Evolutionary conservation across 129 eudicot species (phyloP).

Genomic region (Artemisia annua): DNA sequence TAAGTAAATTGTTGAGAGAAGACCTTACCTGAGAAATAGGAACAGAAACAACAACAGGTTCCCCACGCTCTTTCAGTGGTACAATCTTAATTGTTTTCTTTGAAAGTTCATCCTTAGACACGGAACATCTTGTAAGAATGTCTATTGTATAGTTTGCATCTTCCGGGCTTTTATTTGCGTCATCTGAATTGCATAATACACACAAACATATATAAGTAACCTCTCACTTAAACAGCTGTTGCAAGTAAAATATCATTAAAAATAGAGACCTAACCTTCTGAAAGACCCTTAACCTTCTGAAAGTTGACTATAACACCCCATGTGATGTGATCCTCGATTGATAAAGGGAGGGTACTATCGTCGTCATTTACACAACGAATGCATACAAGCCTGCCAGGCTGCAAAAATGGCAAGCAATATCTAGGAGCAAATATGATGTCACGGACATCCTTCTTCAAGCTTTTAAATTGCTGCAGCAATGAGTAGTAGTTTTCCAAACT

Average conservation of each 20-base stretch:
- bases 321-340: slow-evolving; percentile 69
- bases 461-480: slow-evolving; percentile 66
- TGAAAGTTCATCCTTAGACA: slow-evolving; percentile 61
- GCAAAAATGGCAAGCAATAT: slow-evolving; percentile 93
- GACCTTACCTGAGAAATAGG: slow-evolving; percentile 78
- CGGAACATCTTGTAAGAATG: slow-evolving; percentile 78
- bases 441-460: slow-evolving; percentile 81
- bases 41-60: slow-evolving; percentile 85
- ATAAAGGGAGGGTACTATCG: slow-evolving; percentile 53
- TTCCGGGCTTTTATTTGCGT: slow-evolving; percentile 80
- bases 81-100: slow-evolving; percentile 65
- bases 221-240: not conserved
- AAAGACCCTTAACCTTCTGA: slow-evolving; percentile 64
- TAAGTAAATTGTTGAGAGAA: slow-evolving; percentile 8
- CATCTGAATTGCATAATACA: slow-evolving; percentile 53
- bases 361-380: slow-evolving; percentile 51
- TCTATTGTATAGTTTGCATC: slow-evolving; percentile 86
- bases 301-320: slow-evolving; percentile 98
- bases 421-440: slow-evolving; percentile 73
- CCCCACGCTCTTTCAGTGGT: slow-evolving; percentile 79
- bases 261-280: slow-evolving; percentile 63
- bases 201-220: not conserved
- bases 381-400: slow-evolving; percentile 95
- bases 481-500: slow-evolving; percentile 87
- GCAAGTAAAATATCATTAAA: not conserved